Evolutionary conservation across 257 asterid genomes (phyloP), one percentile per base, ranked within the genome.

Genomic region (Euphrasia confusa): DNA sequence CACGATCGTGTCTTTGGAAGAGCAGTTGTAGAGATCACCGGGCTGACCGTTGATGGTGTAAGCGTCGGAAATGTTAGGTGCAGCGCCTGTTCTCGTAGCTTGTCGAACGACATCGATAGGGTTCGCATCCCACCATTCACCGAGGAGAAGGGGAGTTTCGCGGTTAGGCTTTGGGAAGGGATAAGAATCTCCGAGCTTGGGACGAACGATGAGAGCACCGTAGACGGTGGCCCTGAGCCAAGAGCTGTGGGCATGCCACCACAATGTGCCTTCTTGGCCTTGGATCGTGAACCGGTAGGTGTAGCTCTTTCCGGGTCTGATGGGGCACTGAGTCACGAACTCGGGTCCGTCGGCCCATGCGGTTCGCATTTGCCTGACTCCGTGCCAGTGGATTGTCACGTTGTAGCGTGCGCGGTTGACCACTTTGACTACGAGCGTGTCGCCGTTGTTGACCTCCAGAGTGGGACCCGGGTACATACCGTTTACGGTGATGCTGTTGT

Each of bases 221-320:
- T 90, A 90, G 58, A 87, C 95, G 0, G 96, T 90, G 68, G 97
- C 97, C 54, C 97, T 73, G 59, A 90, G 90, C 97, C 97, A 90
- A 1, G 97, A 90, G 73, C 97, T 90, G 68, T 90, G 97, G 30
- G 97, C 97, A 58, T 90, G 97, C 97, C 97, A 89, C 97, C 97
- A 89, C 0, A 89, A 83, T 0, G 97, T 90, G 26, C 97, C 97
- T 79, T 84, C 95, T 30, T 90, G 97, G n/a, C 88, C 97, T 75
- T 81, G 79, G 35, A 90, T 87, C 0, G 89, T 83, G 66, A 90
- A 90, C 3, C 95, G 72, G 69, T 90, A 90, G 0, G 88, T 90
- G 69, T 87, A 90, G 57, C 88, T 90, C 24, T 64, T 73, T 50
- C 95, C 97, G 0, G 97, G 96, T 71, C 85, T 75, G 13, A 90